A percentile compares a stretch with the other conserved stretches of the same genome.
phyloP scores from a whole-genome alignment of 495 filamentous ascomycete species.

The Cudoniella acicularis region DNA sequence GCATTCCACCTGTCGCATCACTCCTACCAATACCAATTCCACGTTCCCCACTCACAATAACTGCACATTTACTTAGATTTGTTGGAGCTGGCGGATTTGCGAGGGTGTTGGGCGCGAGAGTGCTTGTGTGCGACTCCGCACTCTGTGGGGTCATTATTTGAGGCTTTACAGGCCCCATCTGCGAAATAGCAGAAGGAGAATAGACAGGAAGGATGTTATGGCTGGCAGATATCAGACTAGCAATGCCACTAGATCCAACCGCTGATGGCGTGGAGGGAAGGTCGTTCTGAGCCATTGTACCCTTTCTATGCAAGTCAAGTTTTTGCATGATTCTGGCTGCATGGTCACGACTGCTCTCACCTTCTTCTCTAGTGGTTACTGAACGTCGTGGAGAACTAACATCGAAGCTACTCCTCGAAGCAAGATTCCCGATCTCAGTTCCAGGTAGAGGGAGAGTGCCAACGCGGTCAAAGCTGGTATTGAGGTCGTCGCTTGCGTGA shows the following conservation, averaged over 20 bases:
- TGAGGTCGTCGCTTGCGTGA: constrained; percentile 50
- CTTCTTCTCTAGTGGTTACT: constrained; percentile 52
- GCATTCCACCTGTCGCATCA: constrained; percentile 65
- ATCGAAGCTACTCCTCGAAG: constrained; percentile 69
- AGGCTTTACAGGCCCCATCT: constrained; percentile 23
- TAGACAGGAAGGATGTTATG: constrained; percentile 69
- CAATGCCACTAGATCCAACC: constrained; percentile 63
- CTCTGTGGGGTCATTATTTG: constrained; percentile 6
- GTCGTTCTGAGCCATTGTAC: constrained; percentile 39
- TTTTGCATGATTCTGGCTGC: constrained; percentile 87
- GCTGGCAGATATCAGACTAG: constrained; percentile 81
- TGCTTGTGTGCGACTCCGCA: constrained; percentile 37
- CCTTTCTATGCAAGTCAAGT: constrained; percentile 82
- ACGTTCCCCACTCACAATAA: constrained; percentile 74
- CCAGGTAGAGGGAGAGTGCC: constrained; percentile 66
- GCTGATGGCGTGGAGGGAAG: constrained; percentile 3
- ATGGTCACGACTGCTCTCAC: constrained; percentile 67
- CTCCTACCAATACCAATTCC: constrained; percentile 55
- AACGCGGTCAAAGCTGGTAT: constrained; percentile 51
- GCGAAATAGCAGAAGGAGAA: constrained; percentile 27
- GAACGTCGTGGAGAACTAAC: constrained; percentile 48
- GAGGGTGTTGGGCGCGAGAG: constrained; percentile 77
- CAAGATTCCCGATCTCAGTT: constrained; percentile 45
- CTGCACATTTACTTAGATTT: constrained; percentile 81
- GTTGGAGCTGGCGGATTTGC: constrained; percentile 83